Evolutionary conservation across 2,329 filamentous ascomycete species (phyloP), one percentile per base, ranked within the genome.

Genomic region (Chaetomiaceae sp.): DNA sequence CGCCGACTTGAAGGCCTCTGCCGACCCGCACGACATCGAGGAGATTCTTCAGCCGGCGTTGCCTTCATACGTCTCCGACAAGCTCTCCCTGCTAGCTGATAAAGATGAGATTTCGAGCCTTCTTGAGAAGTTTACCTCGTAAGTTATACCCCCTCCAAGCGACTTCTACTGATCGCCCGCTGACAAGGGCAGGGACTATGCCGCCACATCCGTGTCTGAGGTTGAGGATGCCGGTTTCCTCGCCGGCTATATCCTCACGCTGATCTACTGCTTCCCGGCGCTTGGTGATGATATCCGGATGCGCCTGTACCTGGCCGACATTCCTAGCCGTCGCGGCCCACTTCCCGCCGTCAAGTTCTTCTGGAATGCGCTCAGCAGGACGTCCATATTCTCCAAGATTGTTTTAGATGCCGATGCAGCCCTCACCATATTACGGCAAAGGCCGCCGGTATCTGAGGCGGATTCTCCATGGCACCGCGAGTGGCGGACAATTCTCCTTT

Each of bases 271-370:
- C 62, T 97, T 97, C 60, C 90, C 92, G 8, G 74, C 78, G 6
- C 80, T 83, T 54, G 85, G 85, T 3, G 91, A 96, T 64, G 90
- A 96, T 54, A 95, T 96, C 55, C 86, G 91, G 20, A 95, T 97
- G 89, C 92, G 90, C 73, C 75, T 97, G 1, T 97, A 94, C 65
- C 77, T 94, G 36, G 88, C 90, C 0, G 82, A 86, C 38, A 75
- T 87, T 4, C 70, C 76, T 2, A 71, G 64, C 47, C 67, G 63
- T 60, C 71, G 54, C 53, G 55, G 72, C 65, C 56, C 65, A 9
- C 41, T 85, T 8, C 86, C 89, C 0, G 84, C 87, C 0, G 84
- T 92, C 53, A 85, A 86, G 61, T 96, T 90, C 64, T 89, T 97
- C 61, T 96, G 94, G 90, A 78, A 86, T 49, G 78, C 72, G 30